Conservation (phyloP, 441 rosid genomes). For the Pelargonium myrrhifolium region DNA sequence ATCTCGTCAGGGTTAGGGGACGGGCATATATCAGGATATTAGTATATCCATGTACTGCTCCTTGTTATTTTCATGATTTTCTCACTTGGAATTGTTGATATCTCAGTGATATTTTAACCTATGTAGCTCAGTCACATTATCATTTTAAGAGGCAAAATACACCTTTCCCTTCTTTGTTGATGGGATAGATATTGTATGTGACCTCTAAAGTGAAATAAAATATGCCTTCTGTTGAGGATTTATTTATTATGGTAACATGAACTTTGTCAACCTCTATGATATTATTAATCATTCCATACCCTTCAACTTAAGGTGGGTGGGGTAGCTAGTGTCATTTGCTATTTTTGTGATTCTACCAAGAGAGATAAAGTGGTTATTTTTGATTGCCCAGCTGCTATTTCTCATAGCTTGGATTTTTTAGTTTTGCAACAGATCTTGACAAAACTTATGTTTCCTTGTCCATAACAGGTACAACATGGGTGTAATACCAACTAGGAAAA, state of each 20-base stretch:
- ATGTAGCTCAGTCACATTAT: neutral
- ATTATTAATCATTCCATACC: too few species aligned
- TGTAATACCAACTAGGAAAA: conserved; percentile 75
- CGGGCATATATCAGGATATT: too few species aligned
- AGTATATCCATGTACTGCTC: too few species aligned
- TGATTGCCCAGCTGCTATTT: neutral
- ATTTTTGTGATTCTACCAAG: too few species aligned
- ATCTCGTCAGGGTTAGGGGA: too few species aligned
- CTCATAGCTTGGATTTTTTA: neutral
- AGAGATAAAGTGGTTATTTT: neutral
- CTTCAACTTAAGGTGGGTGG: too few species aligned
- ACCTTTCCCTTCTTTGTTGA: neutral
- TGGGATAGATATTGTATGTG: neutral
- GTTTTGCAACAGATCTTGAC: conserved; percentile 3
- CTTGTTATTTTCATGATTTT: too few species aligned
- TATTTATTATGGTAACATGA: too few species aligned
- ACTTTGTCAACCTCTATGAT: too few species aligned
- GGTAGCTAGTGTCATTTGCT: too few species aligned
- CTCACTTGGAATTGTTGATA: neutral
- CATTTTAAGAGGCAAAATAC: neutral
- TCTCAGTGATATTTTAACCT: neutral
- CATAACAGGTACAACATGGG: conserved; percentile 85
- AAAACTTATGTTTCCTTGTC: conserved; percentile 11
- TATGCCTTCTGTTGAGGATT: too few species aligned
- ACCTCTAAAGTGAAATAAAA: neutral